These are phyloP conservation scores for Starmera quercuum DNA, from an alignment of 805 yeast genomes.

Conservation along the genomic window DNA sequence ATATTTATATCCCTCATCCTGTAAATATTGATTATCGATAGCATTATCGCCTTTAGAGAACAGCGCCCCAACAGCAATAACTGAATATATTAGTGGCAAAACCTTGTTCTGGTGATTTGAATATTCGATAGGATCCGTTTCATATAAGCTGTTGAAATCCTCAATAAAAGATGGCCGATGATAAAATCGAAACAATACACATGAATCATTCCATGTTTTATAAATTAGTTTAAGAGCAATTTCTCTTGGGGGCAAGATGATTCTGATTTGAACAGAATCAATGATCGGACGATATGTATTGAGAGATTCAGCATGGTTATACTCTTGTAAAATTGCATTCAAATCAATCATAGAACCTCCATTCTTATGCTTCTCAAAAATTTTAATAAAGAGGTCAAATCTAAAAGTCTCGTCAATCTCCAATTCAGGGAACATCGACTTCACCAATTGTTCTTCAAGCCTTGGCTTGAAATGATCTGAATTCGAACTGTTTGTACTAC, in stretches of 20 bases:
- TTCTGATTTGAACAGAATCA: conserved; percentile 44
- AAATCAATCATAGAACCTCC: background rate
- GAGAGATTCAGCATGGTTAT: background rate
- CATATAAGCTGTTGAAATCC: conserved; percentile 69
- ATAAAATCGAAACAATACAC: conserved; percentile 77
- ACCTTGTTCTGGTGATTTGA: conserved; percentile 69
- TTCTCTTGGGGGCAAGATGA: conserved; percentile 68
- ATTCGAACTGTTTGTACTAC: conserved; percentile 11
- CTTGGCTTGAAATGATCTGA: background rate
- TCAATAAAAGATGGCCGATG: conserved; percentile 76
- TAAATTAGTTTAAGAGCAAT: conserved; percentile 64
- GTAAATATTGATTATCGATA: conserved; percentile 29
- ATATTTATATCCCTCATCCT: conserved; percentile 74
- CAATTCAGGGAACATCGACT: background rate
- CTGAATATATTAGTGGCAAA: conserved; percentile 73
- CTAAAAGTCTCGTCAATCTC: background rate
- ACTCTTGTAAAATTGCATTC: background rate
- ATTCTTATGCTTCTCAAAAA: background rate
- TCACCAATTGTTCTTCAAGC: background rate
- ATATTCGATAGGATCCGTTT: conserved; percentile 62
- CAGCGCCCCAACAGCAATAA: conserved; percentile 84
- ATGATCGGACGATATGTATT: conserved; percentile 11
- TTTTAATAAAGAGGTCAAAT: background rate
- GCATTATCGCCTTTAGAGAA: conserved; percentile 43
- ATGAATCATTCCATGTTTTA: conserved; percentile 79